These are phyloP conservation scores for Oryza officinalis DNA, from an alignment of 176 grass and related monocot genomes.

Conservation along the genomic window DNA sequence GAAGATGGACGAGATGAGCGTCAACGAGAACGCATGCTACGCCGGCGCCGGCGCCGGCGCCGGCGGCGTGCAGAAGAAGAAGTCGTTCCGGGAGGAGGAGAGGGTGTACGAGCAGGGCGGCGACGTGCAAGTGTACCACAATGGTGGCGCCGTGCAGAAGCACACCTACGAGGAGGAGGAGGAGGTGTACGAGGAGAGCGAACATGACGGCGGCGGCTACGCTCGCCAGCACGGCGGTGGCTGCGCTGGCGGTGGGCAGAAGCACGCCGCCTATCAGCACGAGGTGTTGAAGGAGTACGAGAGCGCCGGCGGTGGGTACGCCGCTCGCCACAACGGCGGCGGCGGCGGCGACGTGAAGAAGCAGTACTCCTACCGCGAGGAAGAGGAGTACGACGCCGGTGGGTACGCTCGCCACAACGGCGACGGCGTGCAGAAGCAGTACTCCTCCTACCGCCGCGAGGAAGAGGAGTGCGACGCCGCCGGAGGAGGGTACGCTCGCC, in stretches of 20 bases:
- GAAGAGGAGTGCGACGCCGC: too few species aligned
- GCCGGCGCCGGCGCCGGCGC: not conserved
- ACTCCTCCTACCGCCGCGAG: too few species aligned
- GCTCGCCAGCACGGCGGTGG: not conserved
- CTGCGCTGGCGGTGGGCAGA: not conserved
- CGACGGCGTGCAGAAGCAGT: too few species aligned
- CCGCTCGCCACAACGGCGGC: too few species aligned
- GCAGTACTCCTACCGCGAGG: too few species aligned
- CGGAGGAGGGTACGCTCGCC: too few species aligned
- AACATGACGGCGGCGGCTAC: not conserved
- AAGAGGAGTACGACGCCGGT: too few species aligned
- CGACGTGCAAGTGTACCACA: not conserved
- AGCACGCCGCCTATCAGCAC: not conserved
- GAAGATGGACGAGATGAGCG: slow-evolving; percentile 31
- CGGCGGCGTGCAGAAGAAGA: not conserved
- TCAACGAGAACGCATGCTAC: slow-evolving; percentile 22
- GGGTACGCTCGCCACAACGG: too few species aligned
- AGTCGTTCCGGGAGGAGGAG: slow-evolving; percentile 1
- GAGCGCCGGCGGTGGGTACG: not conserved
- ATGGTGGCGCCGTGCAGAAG: not conserved
- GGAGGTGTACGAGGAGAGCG: not conserved
- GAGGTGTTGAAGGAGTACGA: too few species aligned
- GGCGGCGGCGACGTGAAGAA: too few species aligned
- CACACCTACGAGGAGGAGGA: not conserved
- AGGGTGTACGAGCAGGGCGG: not conserved